Percentiles rank a stretch among this genome's conserved stretches.
phyloP scores from a whole-genome alignment of 2,329 filamentous ascomycete genomes.

The Colletotrichum tanaceti region DNA sequence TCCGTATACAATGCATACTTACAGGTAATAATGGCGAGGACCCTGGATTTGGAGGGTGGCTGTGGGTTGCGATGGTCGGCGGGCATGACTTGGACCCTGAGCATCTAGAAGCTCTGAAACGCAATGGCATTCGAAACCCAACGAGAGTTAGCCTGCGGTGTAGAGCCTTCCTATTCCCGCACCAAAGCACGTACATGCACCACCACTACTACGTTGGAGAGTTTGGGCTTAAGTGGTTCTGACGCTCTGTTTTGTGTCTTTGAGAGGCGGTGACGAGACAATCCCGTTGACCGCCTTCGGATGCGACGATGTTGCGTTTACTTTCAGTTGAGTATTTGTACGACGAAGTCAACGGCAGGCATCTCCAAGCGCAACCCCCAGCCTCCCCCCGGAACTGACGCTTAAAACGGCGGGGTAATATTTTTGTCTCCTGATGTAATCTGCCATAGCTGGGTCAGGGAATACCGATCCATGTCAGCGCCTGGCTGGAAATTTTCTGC shows the following conservation, averaged over 20 bases:
- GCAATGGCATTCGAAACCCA: conserved; percentile 29
- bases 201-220: background rate
- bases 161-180: conserved; percentile 5
- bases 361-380: conserved; percentile 7
- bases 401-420: background rate
- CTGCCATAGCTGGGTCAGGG: background rate
- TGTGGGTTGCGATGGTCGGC: conserved; percentile 14
- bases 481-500: background rate
- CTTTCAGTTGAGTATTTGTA: background rate
- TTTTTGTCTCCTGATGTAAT: background rate
- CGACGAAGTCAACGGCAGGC: background rate
- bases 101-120: conserved; percentile 36
- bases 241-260: background rate
- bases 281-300: conserved; percentile 24
- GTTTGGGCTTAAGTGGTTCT: conserved; percentile 7
- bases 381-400: background rate
- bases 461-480: background rate
- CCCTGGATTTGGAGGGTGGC: conserved; percentile 27
- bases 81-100: conserved; percentile 39
- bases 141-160: conserved; percentile 23
- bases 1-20: conserved; percentile 16
- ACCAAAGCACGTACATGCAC: background rate
- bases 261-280: background rate
- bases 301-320: background rate
- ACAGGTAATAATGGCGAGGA: conserved; percentile 31